Percentiles rank a stretch among this genome's conserved stretches.
Evolutionary conservation across 768 basidiomycete species (phyloP).

Genomic region (Macrocybe gigantea): DNA sequence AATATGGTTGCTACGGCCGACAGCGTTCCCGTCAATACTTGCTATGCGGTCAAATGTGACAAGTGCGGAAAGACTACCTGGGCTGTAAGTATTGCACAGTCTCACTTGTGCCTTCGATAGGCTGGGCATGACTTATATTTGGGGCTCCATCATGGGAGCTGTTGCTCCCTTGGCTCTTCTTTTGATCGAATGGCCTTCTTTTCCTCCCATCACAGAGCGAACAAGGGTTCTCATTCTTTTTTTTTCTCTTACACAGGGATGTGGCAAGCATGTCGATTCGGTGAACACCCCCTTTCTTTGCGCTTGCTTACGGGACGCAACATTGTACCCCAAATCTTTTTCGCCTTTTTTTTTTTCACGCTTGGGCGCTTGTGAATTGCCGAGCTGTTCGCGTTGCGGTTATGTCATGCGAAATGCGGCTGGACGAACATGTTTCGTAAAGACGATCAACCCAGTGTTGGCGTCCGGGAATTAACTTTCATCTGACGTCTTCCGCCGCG

Average conservation of each 20-base stretch:
- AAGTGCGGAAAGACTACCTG: constrained; percentile 68
- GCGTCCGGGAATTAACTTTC: background rate
- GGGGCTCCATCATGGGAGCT: too few relatives aligned
- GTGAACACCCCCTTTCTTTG: constrained; percentile 32
- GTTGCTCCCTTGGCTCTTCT: too few relatives aligned
- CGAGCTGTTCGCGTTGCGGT: background rate
- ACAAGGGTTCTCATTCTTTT: constrained; percentile 8
- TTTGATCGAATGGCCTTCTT: background rate
- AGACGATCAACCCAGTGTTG: background rate
- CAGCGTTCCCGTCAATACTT: constrained; percentile 41
- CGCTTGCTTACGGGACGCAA: background rate
- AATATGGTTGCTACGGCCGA: background rate
- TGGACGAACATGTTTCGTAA: background rate
- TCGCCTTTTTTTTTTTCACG: constrained; percentile 1
- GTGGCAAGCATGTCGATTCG: constrained; percentile 58
- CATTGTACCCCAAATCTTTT: constrained; percentile 6
- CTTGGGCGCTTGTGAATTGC: too few relatives aligned
- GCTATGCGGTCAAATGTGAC: constrained; percentile 52
- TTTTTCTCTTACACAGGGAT: constrained; percentile 44
- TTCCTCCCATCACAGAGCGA: background rate
- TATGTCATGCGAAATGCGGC: constrained; percentile 5
- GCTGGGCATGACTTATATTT: too few relatives aligned
- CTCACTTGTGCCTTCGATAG: too few relatives aligned
- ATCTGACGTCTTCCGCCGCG: too few relatives aligned
- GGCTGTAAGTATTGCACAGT: constrained; percentile 39